Conservation (phyloP, 2,329 filamentous ascomycete genomes). For the Fusarium haematococcum region DNA sequence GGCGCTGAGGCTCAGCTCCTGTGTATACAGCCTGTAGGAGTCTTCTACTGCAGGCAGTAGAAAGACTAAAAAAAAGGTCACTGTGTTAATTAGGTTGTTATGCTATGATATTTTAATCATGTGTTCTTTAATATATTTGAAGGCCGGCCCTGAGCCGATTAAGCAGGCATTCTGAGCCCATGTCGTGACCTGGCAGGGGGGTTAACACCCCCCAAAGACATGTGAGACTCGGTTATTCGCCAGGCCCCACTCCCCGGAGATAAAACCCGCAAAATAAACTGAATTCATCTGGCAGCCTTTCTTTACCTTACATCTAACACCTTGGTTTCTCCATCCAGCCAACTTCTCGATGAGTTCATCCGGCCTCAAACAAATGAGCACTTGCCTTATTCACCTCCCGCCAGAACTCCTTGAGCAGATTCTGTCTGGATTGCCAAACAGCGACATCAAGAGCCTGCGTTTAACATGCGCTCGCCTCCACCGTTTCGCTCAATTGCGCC, state of each 20-base stretch:
- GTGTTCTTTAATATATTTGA: no score
- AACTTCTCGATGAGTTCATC: not conserved
- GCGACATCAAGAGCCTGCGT: conserved; percentile 14
- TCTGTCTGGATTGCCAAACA: not conserved
- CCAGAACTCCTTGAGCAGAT: not conserved
- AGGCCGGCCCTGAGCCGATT: no score
- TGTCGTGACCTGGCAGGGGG: not conserved
- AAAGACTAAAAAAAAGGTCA: no score
- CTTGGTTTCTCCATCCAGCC: not conserved
- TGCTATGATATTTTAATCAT: no score
- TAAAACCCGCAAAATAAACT: not conserved
- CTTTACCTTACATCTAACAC: not conserved
- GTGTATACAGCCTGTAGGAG: not conserved
- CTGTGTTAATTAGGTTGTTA: no score
- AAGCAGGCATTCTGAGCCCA: not conserved
- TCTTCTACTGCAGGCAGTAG: no score
- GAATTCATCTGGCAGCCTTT: not conserved
- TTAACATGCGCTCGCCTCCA: not conserved
- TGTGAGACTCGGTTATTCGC: not conserved
- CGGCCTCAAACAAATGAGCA: not conserved
- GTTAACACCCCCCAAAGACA: not conserved
- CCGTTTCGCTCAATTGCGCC: not conserved
- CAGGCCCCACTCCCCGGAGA: not conserved
- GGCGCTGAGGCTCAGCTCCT: not conserved
- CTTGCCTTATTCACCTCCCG: not conserved